Conservation (phyloP, 768 basidiomycete species). For the Tylopilus intermedius region DNA sequence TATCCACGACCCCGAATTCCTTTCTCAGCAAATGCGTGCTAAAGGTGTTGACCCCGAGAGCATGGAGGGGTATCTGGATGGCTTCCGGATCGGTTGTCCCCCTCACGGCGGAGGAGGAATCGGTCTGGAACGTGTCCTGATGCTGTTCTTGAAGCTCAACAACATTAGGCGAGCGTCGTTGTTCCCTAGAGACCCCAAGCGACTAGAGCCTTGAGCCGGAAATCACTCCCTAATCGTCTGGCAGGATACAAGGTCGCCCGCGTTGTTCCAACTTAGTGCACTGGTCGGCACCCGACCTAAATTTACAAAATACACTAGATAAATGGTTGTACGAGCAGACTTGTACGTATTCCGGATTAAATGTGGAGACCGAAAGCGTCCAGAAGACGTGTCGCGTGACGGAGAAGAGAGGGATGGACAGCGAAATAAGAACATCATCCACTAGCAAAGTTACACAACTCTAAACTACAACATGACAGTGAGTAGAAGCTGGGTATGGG, state of each 20-base stretch:
- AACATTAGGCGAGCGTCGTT: conserved; percentile 90
- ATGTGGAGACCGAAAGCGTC: conserved; percentile 18
- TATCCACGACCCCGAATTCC: conserved; percentile 83
- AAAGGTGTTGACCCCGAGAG: conserved; percentile 87
- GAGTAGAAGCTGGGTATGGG: not conserved
- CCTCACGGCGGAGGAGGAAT: conserved; percentile 98
- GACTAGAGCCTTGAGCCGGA: conserved; percentile 71
- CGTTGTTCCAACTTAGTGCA: conserved; percentile 3
- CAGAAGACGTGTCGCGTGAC: conserved; percentile 19
- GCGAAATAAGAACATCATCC: conserved; percentile 23
- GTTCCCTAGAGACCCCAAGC: conserved; percentile 96
- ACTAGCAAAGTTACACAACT: conserved; percentile 17
- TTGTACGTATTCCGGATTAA: conserved; percentile 25
- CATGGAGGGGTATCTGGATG: conserved; percentile 91
- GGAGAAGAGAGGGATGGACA: conserved; percentile 18
- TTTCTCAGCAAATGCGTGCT: conserved; percentile 77
- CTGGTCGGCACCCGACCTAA: conserved; percentile 9
- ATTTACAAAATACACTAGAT: conserved; percentile 19
- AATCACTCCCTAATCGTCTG: not conserved
- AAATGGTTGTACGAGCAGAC: conserved; percentile 13
- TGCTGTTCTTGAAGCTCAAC: conserved; percentile 95
- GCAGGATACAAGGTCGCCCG: not conserved
- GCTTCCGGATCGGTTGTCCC: conserved; percentile 89
- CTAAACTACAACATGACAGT: conserved; percentile 14
- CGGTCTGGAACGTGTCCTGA: conserved; percentile 90